These are phyloP conservation scores for Alternaria panax DNA, from an alignment of 2,329 filamentous ascomycete genomes.

Conservation along the genomic window DNA sequence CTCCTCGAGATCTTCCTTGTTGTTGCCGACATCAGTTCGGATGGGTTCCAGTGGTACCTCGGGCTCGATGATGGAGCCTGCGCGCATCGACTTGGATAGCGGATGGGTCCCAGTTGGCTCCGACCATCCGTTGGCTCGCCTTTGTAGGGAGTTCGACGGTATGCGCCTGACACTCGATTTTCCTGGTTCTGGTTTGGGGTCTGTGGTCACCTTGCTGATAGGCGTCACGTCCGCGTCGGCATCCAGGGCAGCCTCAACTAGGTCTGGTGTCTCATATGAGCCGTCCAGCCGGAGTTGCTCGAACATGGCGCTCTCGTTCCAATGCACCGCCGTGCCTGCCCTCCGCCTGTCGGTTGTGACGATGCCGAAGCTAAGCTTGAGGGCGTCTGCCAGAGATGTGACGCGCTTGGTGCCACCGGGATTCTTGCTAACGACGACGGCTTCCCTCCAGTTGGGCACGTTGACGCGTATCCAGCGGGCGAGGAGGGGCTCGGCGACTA, in stretches of 20 bases:
- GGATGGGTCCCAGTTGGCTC: constrained; percentile 40
- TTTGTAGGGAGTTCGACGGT: constrained; percentile 38
- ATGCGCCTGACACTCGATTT: constrained; percentile 39
- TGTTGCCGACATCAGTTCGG: constrained; percentile 27
- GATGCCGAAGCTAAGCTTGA: constrained; percentile 98
- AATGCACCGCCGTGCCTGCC: constrained; percentile 58
- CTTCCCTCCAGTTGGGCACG: constrained; percentile 84
- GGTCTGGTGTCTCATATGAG: constrained; percentile 48
- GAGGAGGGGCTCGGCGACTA: constrained; percentile 93
- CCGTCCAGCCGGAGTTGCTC: constrained; percentile 55
- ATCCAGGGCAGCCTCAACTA: constrained; percentile 42
- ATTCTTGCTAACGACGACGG: constrained; percentile 98
- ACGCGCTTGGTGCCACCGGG: constrained; percentile 96
- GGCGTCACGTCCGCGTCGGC: constrained; percentile 47
- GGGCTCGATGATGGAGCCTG: constrained; percentile 44
- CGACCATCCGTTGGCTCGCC: constrained; percentile 38
- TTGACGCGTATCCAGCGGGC: constrained; percentile 94
- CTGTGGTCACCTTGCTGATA: constrained; percentile 32
- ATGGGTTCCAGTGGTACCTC: constrained; percentile 40
- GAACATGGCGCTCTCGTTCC: constrained; percentile 81
- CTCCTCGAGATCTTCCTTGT: constrained; percentile 25
- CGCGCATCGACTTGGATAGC: constrained; percentile 47
- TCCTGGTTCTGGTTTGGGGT: constrained; percentile 34
- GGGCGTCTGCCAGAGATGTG: constrained; percentile 90
- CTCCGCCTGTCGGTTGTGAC: constrained; percentile 77